Evolutionary conservation across 257 asterid species (phyloP).

Genomic region (Ophiorrhiza pumila): DNA sequence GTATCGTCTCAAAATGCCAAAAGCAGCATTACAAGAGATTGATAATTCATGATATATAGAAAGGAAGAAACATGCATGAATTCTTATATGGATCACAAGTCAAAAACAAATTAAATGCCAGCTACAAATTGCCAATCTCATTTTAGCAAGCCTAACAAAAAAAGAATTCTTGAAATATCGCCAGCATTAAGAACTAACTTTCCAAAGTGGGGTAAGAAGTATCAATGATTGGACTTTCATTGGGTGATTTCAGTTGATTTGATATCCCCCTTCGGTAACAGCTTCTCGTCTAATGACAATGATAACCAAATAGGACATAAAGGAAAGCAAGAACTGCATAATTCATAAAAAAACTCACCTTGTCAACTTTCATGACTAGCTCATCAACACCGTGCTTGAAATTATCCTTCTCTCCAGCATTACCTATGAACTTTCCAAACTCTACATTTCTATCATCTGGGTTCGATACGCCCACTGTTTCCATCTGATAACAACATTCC

Average conservation of each 20-base stretch:
- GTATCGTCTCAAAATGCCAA: not conserved
- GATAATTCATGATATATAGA: not conserved
- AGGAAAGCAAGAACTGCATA: not conserved
- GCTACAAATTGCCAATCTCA: not conserved
- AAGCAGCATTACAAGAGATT: not conserved
- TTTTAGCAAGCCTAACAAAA: not conserved
- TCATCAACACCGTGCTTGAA: constrained; percentile 55
- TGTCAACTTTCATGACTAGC: constrained; percentile 45
- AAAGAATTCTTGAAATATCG: not conserved
- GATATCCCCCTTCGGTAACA: not conserved
- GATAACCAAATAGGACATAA: not conserved
- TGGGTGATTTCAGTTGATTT: not conserved
- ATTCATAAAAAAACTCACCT: constrained; percentile 37
- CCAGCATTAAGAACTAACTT: not conserved
- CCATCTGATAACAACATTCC: constrained; percentile 24
- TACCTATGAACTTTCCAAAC: constrained; percentile 27
- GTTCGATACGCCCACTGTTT: constrained; percentile 21
- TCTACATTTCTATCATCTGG: constrained; percentile 11
- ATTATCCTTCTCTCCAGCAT: constrained; percentile 37
- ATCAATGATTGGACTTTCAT: not conserved
- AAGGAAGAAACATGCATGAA: not conserved
- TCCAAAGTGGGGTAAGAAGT: not conserved
- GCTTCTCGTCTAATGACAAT: not conserved
- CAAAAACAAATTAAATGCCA: not conserved
- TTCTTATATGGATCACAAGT: not conserved